phyloP scores from a whole-genome alignment of 2,329 filamentous ascomycete species.

The Verruconis gallopava region DNA sequence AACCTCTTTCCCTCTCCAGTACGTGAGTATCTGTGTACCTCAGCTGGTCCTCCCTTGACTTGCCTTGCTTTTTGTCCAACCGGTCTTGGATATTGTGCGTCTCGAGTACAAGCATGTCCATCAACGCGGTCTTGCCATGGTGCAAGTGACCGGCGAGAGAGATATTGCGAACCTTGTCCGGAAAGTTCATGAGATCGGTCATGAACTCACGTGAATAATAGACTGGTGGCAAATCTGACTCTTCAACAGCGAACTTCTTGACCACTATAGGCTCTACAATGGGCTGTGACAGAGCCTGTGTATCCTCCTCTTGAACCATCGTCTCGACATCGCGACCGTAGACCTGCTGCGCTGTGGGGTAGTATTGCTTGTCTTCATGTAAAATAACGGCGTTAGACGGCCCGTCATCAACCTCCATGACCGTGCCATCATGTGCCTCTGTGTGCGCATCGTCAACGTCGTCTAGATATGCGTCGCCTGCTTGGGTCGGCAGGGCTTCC shows the following conservation, averaged over 20 bases:
- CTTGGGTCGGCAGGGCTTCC: constrained; percentile 53
- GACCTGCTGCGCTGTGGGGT: constrained; percentile 91
- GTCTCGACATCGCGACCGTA: constrained; percentile 94
- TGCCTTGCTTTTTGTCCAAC: constrained; percentile 68
- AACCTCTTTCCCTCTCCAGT: constrained; percentile 73
- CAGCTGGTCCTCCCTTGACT: constrained; percentile 74
- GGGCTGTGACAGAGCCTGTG: constrained; percentile 79
- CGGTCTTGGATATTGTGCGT: constrained; percentile 78
- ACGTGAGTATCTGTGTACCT: constrained; percentile 90
- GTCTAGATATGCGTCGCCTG: constrained; percentile 65
- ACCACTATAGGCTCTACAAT: constrained; percentile 87
- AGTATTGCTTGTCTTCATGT: constrained; percentile 99
- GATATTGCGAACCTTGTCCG: constrained; percentile 86
- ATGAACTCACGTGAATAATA: constrained; percentile 83
- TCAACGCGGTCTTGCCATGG: constrained; percentile 94
- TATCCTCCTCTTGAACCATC: constrained; percentile 91
- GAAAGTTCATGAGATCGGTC: constrained; percentile 91
- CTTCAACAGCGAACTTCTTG: constrained; percentile 93
- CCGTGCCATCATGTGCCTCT: constrained; percentile 54
- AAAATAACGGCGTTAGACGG: constrained; percentile 95
- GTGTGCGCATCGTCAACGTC: constrained; percentile 42
- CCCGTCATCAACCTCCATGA: constrained; percentile 86
- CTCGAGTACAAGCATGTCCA: constrained; percentile 96
- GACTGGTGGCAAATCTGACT: constrained; percentile 78
- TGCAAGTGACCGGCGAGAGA: constrained; percentile 87